Evolutionary conservation across 345 rosid genomes (phyloP).

Genomic region (Ceriops tagal): DNA sequence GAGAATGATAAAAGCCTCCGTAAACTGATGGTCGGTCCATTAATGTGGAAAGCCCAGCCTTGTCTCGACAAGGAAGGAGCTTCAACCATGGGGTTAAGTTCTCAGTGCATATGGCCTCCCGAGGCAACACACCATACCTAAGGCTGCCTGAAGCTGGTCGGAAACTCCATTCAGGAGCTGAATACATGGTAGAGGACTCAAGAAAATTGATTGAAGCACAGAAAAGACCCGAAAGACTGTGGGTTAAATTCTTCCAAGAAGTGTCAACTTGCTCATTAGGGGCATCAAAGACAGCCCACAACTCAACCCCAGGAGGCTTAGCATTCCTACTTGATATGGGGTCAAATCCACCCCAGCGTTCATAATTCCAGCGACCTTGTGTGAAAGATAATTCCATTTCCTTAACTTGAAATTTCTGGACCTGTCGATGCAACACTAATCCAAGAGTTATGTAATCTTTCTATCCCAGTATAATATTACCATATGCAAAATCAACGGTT

Average conservation of each 20-base stretch:
- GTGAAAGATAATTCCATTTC: conserved; percentile 97
- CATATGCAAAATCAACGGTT: not conserved
- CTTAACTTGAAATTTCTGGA: conserved; percentile 60
- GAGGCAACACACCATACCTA: conserved; percentile 87
- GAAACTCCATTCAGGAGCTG: conserved; percentile 81
- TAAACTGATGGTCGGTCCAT: conserved; percentile 93
- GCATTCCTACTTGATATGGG: conserved; percentile 81
- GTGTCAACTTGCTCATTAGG: conserved; percentile 66
- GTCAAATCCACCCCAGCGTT: conserved; percentile 95
- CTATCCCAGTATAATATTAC: not conserved
- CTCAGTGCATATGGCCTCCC: conserved; percentile 99
- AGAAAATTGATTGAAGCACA: conserved; percentile 94
- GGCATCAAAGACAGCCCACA: conserved; percentile 95
- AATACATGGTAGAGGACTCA: conserved; percentile 71
- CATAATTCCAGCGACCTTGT: conserved; percentile 98
- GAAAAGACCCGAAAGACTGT: conserved; percentile 86
- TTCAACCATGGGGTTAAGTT: conserved; percentile 97
- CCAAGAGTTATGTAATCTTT: conserved; percentile 5
- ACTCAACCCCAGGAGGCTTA: conserved; percentile 93
- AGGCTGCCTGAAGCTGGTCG: conserved; percentile 50
- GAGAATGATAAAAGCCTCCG: conserved; percentile 91
- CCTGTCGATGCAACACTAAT: conserved; percentile 42
- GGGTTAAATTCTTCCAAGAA: conserved; percentile 86
- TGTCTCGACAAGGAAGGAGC: conserved; percentile 95
- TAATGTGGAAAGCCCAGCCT: conserved; percentile 70